These are phyloP conservation scores for Phytopythium montanum DNA, from an alignment of 352 stramenopile genomes.

Conservation along the genomic window DNA sequence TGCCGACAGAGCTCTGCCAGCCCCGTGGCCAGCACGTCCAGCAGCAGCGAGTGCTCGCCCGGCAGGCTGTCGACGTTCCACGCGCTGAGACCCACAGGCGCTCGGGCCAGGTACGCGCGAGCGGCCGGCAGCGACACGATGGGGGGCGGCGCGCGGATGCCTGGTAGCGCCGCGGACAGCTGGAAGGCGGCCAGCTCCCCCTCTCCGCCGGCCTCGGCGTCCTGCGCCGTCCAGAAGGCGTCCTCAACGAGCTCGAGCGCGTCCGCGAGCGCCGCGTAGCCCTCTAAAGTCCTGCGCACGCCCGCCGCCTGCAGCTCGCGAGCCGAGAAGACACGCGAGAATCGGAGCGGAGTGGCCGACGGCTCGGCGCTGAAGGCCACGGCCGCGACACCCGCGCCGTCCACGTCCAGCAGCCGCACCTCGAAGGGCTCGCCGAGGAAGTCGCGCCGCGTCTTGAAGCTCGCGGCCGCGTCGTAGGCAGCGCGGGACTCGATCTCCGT, in stretches of 20 bases:
- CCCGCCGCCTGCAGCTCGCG: conserved; percentile 39
- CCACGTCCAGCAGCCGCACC: conserved; percentile 68
- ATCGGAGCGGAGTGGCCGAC: conserved; percentile 40
- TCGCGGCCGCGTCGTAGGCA: not conserved
- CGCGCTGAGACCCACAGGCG: conserved; percentile 38
- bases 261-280: conserved; percentile 56
- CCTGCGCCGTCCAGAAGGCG: conserved; percentile 50
- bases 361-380: conserved; percentile 40
- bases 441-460: conserved; percentile 52
- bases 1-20: conserved; percentile 79
- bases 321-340: conserved; percentile 58
- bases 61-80: conserved; percentile 39
- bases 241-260: conserved; percentile 68
- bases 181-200: conserved; percentile 50
- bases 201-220: conserved; percentile 27
- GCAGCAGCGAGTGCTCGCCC: conserved; percentile 37
- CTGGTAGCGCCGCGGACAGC: conserved; percentile 55
- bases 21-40: conserved; percentile 68
- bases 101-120: conserved; percentile 55
- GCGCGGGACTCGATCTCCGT: not conserved
- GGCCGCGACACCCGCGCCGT: conserved; percentile 57
- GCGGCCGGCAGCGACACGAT: conserved; percentile 60
- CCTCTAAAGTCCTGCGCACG: conserved; percentile 55
- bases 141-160: conserved; percentile 46
- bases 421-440: conserved; percentile 67